phyloP scores from a whole-genome alignment of 1,139 yeast genomes.

The Pichia sp. region DNA sequence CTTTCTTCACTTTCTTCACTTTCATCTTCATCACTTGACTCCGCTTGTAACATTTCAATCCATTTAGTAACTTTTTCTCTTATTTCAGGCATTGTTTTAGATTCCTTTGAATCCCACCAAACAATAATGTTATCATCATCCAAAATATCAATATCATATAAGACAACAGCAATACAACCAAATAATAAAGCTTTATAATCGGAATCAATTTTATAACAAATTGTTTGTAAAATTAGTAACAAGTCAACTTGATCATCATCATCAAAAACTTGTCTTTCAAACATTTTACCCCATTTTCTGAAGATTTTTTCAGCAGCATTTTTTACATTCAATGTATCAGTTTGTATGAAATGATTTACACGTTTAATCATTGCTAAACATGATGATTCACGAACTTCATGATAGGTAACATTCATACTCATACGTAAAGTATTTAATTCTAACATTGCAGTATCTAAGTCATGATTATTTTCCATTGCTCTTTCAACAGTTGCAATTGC shows the following conservation, averaged over 20 bases:
- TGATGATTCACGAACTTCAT: slow-evolving; percentile 84
- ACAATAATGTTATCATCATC: slow-evolving; percentile 71
- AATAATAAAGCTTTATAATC: slow-evolving; percentile 44
- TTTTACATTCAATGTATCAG: slow-evolving; percentile 67
- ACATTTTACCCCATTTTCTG: slow-evolving; percentile 72
- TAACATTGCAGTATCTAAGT: slow-evolving; percentile 82
- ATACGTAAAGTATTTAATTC: slow-evolving; percentile 91
- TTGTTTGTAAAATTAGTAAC: slow-evolving; percentile 49
- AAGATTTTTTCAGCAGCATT: slow-evolving; percentile 74
- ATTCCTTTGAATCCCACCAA: slow-evolving; percentile 71
- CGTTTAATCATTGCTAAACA: slow-evolving; percentile 63
- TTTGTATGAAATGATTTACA: slow-evolving; percentile 63
- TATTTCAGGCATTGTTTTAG: slow-evolving; percentile 41
- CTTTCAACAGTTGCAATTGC: slow-evolving; percentile 92
- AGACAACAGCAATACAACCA: slow-evolving; percentile 56
- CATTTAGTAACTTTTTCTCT: slow-evolving; percentile 60
- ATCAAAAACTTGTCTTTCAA: slow-evolving; percentile 77
- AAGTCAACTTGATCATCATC: slow-evolving; percentile 72
- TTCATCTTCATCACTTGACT: slow-evolving; percentile 40
- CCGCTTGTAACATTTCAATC: slow-evolving; percentile 81
- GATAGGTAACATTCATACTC: slow-evolving; percentile 95
- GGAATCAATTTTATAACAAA: slow-evolving; percentile 34
- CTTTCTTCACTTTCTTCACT: slow-evolving; percentile 12
- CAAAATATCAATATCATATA: slow-evolving; percentile 74
- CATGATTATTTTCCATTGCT: slow-evolving; percentile 88